Percentiles rank a stretch among this genome's conserved stretches.
phyloP scores from a whole-genome alignment of 2,329 filamentous ascomycete species.

The Microdochium paspali region DNA sequence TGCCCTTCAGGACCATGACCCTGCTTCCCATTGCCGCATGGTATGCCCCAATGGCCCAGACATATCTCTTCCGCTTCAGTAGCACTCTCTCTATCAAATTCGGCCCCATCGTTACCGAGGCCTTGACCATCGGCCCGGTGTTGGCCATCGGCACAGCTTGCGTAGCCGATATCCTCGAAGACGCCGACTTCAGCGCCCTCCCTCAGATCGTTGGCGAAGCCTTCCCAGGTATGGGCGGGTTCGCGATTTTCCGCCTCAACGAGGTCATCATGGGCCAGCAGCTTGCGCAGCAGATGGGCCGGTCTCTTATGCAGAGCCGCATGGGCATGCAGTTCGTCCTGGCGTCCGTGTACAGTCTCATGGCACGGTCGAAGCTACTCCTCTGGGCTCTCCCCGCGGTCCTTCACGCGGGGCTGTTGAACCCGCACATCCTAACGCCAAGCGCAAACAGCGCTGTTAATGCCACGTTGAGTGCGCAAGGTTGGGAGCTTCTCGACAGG shows the following conservation, averaged over 20 bases:
- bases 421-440: constrained; percentile 61
- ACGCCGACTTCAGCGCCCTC: constrained; percentile 43
- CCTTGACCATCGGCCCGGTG: constrained; percentile 62
- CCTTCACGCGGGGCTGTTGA: constrained; percentile 60
- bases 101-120: constrained; percentile 70
- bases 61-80: constrained; percentile 59
- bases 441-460: constrained; percentile 56
- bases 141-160: constrained; percentile 53
- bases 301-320: constrained; percentile 55
- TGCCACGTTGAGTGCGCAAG: constrained; percentile 49
- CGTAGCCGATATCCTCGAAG: constrained; percentile 56
- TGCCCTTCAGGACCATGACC: constrained; percentile 37
- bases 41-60: constrained; percentile 66
- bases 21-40: constrained; percentile 66
- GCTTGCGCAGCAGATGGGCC: constrained; percentile 46
- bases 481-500: constrained; percentile 71
- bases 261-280: constrained; percentile 29
- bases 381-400: constrained; percentile 62
- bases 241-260: constrained; percentile 49
- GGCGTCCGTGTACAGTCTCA: constrained; percentile 51
- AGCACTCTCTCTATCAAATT: constrained; percentile 53
- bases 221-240: constrained; percentile 56
- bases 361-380: constrained; percentile 61
- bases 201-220: constrained; percentile 52
- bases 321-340: constrained; percentile 63